Evolutionary conservation across 2,329 filamentous ascomycete species (phyloP).

Genomic region (Xylaria sp.): DNA sequence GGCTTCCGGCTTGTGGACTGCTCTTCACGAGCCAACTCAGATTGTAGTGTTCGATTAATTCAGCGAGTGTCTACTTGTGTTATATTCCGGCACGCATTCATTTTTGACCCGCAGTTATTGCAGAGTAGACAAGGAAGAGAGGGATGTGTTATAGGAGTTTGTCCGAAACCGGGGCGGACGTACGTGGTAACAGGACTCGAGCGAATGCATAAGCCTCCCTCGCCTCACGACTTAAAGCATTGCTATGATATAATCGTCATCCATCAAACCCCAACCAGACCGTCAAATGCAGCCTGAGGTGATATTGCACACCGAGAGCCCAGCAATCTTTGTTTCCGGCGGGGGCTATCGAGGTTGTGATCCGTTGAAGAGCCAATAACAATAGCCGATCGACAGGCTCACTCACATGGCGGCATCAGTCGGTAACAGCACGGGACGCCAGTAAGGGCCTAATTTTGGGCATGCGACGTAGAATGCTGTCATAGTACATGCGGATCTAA

Average conservation of each 20-base stretch:
- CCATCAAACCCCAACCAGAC: not conserved
- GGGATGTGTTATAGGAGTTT: not conserved
- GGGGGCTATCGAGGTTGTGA: constrained; percentile 6
- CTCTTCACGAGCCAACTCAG: not conserved
- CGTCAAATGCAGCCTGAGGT: not conserved
- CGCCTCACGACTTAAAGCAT: not conserved
- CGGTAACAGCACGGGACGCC: constrained; percentile 8
- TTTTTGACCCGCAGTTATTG: not conserved
- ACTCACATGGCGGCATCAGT: constrained; percentile 7
- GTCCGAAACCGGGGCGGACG: not conserved
- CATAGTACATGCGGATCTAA: constrained; percentile 16
- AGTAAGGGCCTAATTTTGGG: constrained; percentile 1
- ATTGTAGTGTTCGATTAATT: not conserved
- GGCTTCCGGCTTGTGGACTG: not conserved
- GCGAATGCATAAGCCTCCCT: constrained; percentile 1
- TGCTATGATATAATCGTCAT: not conserved
- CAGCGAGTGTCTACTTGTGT: not conserved
- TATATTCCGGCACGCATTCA: not conserved
- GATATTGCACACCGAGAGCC: not conserved
- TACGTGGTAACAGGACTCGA: not conserved
- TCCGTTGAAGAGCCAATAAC: constrained; percentile 14
- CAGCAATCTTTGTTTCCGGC: constrained; percentile 9
- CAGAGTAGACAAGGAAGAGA: not conserved
- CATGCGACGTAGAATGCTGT: constrained; percentile 20
- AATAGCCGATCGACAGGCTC: constrained; percentile 22